Evolutionary conservation across 441 rosid genomes (phyloP).

Genomic region (Euphorbia neoarborescens): DNA sequence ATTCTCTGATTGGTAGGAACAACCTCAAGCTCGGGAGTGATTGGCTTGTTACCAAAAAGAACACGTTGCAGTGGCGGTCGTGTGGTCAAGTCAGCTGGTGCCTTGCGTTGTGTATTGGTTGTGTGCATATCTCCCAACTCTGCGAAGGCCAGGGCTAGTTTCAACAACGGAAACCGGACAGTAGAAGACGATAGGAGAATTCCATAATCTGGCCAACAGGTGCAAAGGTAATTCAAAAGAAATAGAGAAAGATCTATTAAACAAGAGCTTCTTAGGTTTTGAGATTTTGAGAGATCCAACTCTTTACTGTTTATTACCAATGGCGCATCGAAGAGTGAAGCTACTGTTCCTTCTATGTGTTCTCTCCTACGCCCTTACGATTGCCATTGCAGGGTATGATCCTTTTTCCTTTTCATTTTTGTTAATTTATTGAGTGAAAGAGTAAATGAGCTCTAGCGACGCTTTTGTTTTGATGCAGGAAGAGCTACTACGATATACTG

Average conservation of each 20-base stretch:
- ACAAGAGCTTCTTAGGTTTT: not conserved
- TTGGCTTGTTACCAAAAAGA: constrained; percentile 30
- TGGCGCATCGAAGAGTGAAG: constrained; percentile 48
- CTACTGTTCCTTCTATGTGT: constrained; percentile 42
- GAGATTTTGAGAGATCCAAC: constrained; percentile 36
- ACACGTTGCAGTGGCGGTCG: constrained; percentile 33
- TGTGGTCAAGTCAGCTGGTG: constrained; percentile 27
- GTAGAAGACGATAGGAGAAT: not conserved
- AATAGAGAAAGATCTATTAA: not conserved
- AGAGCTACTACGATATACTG: constrained; percentile 77
- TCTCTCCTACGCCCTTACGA: constrained; percentile 33
- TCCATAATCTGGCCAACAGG: not conserved
- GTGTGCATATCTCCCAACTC: constrained; percentile 8
- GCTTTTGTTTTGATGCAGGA: constrained; percentile 37
- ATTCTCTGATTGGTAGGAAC: constrained; percentile 14
- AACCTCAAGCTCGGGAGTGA: constrained; percentile 22
- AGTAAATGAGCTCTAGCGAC: not conserved
- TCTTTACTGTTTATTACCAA: constrained; percentile 34
- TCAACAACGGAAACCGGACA: constrained; percentile 1
- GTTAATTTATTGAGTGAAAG: not conserved
- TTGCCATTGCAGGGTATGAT: constrained; percentile 54
- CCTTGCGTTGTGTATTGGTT: not conserved
- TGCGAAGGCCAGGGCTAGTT: constrained; percentile 3
- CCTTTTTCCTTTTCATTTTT: not conserved
- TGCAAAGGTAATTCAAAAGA: not conserved